These are phyloP conservation scores for Umbelopsis ramanniana DNA, from an alignment of 192 early-diverging fungal species.

Conservation along the genomic window DNA sequence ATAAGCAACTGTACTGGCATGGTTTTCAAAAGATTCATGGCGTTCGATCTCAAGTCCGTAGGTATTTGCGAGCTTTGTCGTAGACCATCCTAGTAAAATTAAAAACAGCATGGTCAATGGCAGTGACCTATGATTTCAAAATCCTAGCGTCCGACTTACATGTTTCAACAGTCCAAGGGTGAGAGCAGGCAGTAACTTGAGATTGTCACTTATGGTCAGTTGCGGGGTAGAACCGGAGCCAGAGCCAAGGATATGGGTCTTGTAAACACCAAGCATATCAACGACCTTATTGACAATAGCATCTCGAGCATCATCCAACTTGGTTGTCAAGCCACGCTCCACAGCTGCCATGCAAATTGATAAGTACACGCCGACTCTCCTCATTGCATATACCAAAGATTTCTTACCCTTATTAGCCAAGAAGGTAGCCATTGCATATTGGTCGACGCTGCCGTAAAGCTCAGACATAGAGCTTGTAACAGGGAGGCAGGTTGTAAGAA, in stretches of 20 bases:
- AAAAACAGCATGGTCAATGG: not conserved
- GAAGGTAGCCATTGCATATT: constrained; percentile 79
- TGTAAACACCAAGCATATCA: constrained; percentile 92
- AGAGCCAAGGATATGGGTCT: constrained; percentile 72
- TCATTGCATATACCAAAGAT: not conserved
- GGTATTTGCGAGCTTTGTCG: constrained; percentile 71
- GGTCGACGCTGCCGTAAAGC: constrained; percentile 83
- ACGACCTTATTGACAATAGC: constrained; percentile 84
- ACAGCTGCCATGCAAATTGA: constrained; percentile 58
- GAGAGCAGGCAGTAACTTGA: constrained; percentile 86
- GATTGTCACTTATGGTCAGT: constrained; percentile 80
- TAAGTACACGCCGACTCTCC: not conserved
- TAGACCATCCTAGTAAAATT: constrained; percentile 51
- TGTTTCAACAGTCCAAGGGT: constrained; percentile 85
- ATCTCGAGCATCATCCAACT: constrained; percentile 93
- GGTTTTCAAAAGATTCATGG: constrained; percentile 81
- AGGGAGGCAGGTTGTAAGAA: constrained; percentile 87
- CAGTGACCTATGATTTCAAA: no score
- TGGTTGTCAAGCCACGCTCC: constrained; percentile 82
- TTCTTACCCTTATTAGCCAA: constrained; percentile 81
- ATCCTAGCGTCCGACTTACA: constrained; percentile 46
- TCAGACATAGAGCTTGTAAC: constrained; percentile 82
- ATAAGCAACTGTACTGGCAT: constrained; percentile 79
- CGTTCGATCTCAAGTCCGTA: constrained; percentile 79
- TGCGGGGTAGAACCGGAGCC: constrained; percentile 78